Base-by-base conservation (phyloP, 1,284 basidiomycete genomes). In the Moniliophthora roreri region DNA sequence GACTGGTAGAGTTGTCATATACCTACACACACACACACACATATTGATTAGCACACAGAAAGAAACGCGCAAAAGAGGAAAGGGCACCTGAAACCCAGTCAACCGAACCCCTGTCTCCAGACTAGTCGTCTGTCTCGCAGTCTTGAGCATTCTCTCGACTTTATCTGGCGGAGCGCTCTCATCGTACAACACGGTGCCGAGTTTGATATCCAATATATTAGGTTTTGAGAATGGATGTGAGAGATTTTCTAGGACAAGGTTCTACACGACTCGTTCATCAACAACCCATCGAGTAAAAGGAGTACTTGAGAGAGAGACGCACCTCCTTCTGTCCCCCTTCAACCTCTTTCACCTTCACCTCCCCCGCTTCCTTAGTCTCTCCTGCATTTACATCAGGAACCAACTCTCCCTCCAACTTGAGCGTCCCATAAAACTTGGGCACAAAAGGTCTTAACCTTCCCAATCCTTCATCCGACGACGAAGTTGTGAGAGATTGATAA, bases 131-230 rank as follows among this genome's bases (percentile, higher is more conserved):
- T 78, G 72, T 34, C 71, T 72, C 1, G 93, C 91, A 2, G 79
- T 79, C 63, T 83, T 78, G 52, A 81, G 75, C 94, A 96, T 95
- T 32, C 91, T 80, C 48, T 72, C 78, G 53, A 81, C 78, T 73
- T 98, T 98, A 59, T 92, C 92, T 1, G 80, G 79, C 0, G 78
- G 72, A 2, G 93, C 87, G 18, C 71, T 71, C 24, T 84, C 78
- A 52, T 91, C 89, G 62, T 91, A 90, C 3, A 98, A 78, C 7
- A 90, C 78, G 0, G 89, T 94, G 0, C 95, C 95, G 18, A 98
- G 86, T 69, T 98, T 98, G 68, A 94, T 78, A 66, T 98, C 96
- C 21, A 97, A 76, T 50, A 97, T 84, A 62, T 90, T 93, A 2
- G 95, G 94, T 66, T 85, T 87, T 23, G 69, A 62, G 72, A 94